Conservation (phyloP, 2,329 filamentous ascomycete species). For the Arthroderma sp. region DNA sequence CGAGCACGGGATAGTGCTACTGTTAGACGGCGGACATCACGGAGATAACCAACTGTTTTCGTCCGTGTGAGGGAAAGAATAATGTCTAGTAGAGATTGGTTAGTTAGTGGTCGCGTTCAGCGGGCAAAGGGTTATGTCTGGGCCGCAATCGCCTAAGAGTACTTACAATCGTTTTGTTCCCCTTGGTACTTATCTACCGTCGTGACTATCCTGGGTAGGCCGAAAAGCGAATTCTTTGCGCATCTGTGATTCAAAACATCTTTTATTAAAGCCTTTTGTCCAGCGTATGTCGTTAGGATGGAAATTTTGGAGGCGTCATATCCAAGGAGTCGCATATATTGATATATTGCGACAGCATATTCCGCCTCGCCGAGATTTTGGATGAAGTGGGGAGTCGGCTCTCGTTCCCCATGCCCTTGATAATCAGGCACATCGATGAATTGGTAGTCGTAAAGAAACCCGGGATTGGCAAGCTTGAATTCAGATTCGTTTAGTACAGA, state of each 20-base stretch:
- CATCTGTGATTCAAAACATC: slow-evolving; percentile 80
- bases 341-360: slow-evolving; percentile 87
- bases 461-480: slow-evolving; percentile 73
- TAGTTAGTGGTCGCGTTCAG: background rate
- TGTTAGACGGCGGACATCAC: slow-evolving; percentile 84
- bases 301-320: slow-evolving; percentile 76
- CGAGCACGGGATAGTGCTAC: slow-evolving; percentile 88
- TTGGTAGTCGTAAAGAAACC: slow-evolving; percentile 87
- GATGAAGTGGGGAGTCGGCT: slow-evolving; percentile 86
- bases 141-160: too few relatives aligned
- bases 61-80: slow-evolving; percentile 89
- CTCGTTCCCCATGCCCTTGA: slow-evolving; percentile 74
- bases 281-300: slow-evolving; percentile 87
- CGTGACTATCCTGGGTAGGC: slow-evolving; percentile 74
- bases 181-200: slow-evolving; percentile 99
- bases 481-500: slow-evolving; percentile 55
- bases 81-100: slow-evolving; percentile 47
- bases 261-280: slow-evolving; percentile 73
- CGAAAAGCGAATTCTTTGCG: slow-evolving; percentile 70
- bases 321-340: slow-evolving; percentile 93
- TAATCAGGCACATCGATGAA: slow-evolving; percentile 94
- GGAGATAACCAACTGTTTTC: slow-evolving; percentile 75
- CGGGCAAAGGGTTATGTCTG: background rate
- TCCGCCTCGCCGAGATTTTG: slow-evolving; percentile 96
- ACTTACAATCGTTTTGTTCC: slow-evolving; percentile 87